Evolutionary conservation across 208 protist genomes (phyloP).

Genomic region (Porcisia hertigi): DNA sequence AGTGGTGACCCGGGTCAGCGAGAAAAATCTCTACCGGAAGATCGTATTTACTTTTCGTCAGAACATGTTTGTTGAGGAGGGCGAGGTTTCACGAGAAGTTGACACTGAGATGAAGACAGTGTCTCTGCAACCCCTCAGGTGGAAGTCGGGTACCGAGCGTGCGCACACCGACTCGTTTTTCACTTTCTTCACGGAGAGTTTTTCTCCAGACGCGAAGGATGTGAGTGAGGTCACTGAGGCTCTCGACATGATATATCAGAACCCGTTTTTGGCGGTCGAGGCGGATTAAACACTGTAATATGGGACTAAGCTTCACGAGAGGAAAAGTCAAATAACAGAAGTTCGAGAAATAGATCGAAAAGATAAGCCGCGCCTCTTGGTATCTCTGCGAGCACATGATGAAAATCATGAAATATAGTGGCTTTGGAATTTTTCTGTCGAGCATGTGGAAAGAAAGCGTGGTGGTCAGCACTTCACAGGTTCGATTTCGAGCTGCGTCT

Average conservation of each 20-base stretch:
- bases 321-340: neutral
- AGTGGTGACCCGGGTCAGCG: slow-evolving; percentile 42
- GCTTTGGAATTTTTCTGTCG: too few species aligned
- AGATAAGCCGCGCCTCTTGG: neutral
- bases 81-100: slow-evolving; percentile 59
- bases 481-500: neutral
- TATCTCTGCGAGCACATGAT: neutral
- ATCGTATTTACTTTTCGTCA: slow-evolving; percentile 52
- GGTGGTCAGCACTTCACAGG: neutral
- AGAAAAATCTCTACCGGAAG: slow-evolving; percentile 45
- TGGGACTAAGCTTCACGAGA: slow-evolving; percentile 10
- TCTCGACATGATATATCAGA: slow-evolving; percentile 75
- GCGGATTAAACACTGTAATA: slow-evolving; percentile 15
- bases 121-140: slow-evolving; percentile 56
- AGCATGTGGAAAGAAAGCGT: neutral
- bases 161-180: slow-evolving; percentile 76
- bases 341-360: neutral
- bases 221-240: slow-evolving; percentile 48
- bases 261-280: slow-evolving; percentile 68
- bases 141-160: slow-evolving; percentile 76
- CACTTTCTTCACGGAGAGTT: slow-evolving; percentile 53
- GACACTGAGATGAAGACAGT: slow-evolving; percentile 54
- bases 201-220: slow-evolving; percentile 27
- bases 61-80: slow-evolving; percentile 78
- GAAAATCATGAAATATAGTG: too few species aligned